Evolutionary conservation across 75 land plant species (phyloP).

Genomic region (Sequoiadendron giganteum): DNA sequence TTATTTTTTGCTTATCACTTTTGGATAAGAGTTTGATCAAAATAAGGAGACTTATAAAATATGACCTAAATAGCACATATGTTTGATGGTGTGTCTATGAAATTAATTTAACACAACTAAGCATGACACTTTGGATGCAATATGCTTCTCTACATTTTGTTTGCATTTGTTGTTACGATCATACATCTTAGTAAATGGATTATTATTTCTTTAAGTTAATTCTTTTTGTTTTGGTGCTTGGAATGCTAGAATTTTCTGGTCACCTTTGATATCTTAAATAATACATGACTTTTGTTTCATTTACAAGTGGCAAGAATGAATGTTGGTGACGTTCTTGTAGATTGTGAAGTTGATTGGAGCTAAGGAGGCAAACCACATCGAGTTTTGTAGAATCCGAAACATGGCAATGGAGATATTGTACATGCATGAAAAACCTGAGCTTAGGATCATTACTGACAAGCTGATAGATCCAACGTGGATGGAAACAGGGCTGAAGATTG

Average conservation of each 20-base stretch:
- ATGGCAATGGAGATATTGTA: constrained; percentile 68
- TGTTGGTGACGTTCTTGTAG: constrained; percentile 35
- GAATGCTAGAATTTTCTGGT: neutral
- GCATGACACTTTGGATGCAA: neutral
- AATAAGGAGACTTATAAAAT: too few species aligned
- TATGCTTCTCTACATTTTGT: neutral
- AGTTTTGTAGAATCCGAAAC: constrained; percentile 75
- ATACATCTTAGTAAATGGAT: neutral
- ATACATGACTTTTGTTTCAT: neutral
- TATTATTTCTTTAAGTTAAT: neutral
- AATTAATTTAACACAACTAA: neutral
- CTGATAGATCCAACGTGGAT: constrained; percentile 80
- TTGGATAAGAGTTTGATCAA: too few species aligned
- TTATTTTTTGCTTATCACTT: too few species aligned
- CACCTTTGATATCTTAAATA: neutral
- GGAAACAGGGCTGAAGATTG: constrained; percentile 76
- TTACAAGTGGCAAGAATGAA: neutral
- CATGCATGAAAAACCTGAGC: constrained; percentile 59
- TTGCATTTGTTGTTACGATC: neutral
- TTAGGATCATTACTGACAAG: constrained; percentile 44
- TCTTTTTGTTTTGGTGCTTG: neutral
- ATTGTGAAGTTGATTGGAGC: constrained; percentile 81
- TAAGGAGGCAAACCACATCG: constrained; percentile 84
- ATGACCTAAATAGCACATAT: too few species aligned
- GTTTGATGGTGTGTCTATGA: too few species aligned